Evolutionary conservation across 140 eudicot species (phyloP).

Genomic region (Oenanthe javanica): DNA sequence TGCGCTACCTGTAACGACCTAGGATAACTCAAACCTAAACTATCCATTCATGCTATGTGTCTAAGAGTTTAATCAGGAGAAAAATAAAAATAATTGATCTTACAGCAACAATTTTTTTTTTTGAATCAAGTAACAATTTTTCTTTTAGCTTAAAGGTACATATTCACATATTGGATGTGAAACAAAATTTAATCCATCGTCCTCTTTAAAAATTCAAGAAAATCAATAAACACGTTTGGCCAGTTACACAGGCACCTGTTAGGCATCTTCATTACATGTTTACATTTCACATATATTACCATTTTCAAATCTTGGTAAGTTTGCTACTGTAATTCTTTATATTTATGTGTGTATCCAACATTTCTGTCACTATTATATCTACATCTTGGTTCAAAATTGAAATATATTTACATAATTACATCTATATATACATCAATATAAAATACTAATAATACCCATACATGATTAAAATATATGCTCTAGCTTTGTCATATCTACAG

Average conservation of each 20-base stretch:
- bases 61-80: too few species aligned
- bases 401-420: neutral
- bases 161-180: too few species aligned
- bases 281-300: neutral
- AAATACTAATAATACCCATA: neutral
- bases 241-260: neutral
- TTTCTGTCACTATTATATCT: neutral
- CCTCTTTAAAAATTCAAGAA: neutral
- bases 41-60: too few species aligned
- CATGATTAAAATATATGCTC: neutral
- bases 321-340: neutral
- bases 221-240: neutral
- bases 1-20: too few species aligned
- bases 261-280: neutral
- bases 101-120: too few species aligned
- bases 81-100: too few species aligned
- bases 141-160: too few species aligned
- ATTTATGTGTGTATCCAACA: neutral
- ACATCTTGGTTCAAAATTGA: neutral
- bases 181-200: neutral
- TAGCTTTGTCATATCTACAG: neutral
- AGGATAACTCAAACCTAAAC: too few species aligned
- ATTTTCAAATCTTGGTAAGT: conserved; percentile 10
- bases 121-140: too few species aligned
- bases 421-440: neutral